Percentiles rank a stretch among this genome's conserved stretches.
Evolutionary conservation across 495 filamentous ascomycete species (phyloP).

Genomic region (Tuber umbilicatum): DNA sequence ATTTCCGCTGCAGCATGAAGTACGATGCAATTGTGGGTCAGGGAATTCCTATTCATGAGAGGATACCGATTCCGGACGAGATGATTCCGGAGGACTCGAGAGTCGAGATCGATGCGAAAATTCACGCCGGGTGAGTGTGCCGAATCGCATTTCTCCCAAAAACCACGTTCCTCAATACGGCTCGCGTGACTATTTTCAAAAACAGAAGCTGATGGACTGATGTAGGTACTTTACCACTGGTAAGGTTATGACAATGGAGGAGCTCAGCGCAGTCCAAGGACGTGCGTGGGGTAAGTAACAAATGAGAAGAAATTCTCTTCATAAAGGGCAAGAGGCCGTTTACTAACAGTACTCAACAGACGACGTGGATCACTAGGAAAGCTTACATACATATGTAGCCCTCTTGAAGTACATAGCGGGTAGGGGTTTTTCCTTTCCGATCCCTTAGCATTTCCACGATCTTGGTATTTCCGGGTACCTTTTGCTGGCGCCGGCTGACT

Average conservation of each 20-base stretch:
- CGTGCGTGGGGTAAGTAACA: constrained; percentile 71
- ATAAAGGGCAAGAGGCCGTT: constrained; percentile 27
- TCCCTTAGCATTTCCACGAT: constrained; percentile 30
- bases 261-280: constrained; percentile 76
- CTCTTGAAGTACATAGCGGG: constrained; percentile 28
- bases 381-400: constrained; percentile 27
- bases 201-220: constrained; percentile 11
- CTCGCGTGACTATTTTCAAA: constrained; percentile 25
- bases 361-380: constrained; percentile 43
- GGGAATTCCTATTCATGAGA: constrained; percentile 88
- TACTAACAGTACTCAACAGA: constrained; percentile 35
- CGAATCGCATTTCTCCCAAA: constrained; percentile 8
- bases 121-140: constrained; percentile 79
- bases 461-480: constrained; percentile 32
- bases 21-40: constrained; percentile 95
- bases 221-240: constrained; percentile 75
- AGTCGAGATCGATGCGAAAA: constrained; percentile 98
- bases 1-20: constrained; percentile 66
- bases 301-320: constrained; percentile 17
- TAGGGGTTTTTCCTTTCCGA: constrained; percentile 31
- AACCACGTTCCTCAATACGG: constrained; percentile 19
- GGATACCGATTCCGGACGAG: constrained; percentile 86
- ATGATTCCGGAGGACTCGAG: constrained; percentile 92
- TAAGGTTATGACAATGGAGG: constrained; percentile 78
- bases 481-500: constrained; percentile 33